These are phyloP conservation scores for Letharia columbiana DNA, from an alignment of 495 filamentous ascomycete species.

Conservation along the genomic window DNA sequence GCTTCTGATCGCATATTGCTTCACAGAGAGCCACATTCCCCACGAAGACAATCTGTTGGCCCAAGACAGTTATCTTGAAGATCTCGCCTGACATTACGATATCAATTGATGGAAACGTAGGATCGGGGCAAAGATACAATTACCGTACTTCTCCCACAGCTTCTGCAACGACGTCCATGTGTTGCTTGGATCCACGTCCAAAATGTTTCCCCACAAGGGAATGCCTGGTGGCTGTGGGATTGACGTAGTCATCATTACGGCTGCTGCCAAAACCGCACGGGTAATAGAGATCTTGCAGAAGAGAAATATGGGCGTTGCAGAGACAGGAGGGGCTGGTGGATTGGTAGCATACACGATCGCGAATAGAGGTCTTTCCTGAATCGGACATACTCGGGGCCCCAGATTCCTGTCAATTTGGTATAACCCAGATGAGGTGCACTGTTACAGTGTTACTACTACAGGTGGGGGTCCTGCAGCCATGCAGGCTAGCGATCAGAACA, in stretches of 20 bases:
- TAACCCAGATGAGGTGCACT: background rate
- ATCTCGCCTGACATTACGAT: slow-evolving; percentile 46
- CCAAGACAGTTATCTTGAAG: slow-evolving; percentile 55
- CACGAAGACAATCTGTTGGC: slow-evolving; percentile 46
- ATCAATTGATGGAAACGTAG: slow-evolving; percentile 17
- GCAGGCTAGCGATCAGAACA: background rate
- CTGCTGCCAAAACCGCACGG: background rate
- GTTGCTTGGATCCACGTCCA: slow-evolving; percentile 52
- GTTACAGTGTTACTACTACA: background rate
- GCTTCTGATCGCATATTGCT: slow-evolving; percentile 63
- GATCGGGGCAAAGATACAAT: background rate
- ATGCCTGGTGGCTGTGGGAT: slow-evolving; percentile 61
- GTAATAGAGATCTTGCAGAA: background rate
- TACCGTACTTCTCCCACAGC: slow-evolving; percentile 56
- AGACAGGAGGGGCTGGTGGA: background rate
- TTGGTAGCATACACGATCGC: background rate
- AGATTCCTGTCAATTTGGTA: background rate
- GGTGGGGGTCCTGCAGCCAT: background rate
- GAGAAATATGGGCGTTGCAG: background rate
- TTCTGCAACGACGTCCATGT: slow-evolving; percentile 55
- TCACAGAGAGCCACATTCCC: slow-evolving; percentile 50
- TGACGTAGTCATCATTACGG: slow-evolving; percentile 32
- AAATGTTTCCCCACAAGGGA: slow-evolving; percentile 60
- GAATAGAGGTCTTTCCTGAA: background rate
- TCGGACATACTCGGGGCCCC: slow-evolving; percentile 3